phyloP scores from a whole-genome alignment of 257 asterid species.

The Datura wrightii region DNA sequence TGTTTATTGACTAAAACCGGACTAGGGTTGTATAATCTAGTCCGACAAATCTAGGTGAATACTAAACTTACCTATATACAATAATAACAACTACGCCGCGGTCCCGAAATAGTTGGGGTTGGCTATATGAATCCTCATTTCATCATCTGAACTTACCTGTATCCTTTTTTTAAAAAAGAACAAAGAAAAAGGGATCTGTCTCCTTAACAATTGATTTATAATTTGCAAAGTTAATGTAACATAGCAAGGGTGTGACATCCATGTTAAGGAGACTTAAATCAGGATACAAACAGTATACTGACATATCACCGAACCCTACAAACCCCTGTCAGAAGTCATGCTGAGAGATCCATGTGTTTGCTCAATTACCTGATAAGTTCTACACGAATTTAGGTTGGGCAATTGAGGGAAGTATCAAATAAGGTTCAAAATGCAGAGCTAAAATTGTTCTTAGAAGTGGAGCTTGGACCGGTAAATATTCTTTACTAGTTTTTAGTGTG shows the following conservation, averaged over 20 bases:
- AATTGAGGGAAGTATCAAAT: slow-evolving; percentile 82
- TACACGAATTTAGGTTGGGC: slow-evolving; percentile 74
- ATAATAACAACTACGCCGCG: neutral
- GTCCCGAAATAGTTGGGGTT: slow-evolving; percentile 3
- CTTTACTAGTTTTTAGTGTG: slow-evolving; percentile 25
- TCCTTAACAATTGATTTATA: slow-evolving; percentile 23
- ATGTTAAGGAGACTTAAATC: neutral
- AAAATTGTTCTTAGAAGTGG: slow-evolving; percentile 83
- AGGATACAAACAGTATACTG: neutral
- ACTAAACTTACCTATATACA: neutral
- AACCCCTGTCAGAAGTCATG: neutral
- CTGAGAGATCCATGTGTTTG: neutral
- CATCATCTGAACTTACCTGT: neutral
- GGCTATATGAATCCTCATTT: neutral
- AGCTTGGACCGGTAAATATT: slow-evolving; percentile 65
- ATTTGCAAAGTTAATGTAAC: neutral
- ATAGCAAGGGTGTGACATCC: neutral
- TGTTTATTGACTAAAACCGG: neutral
- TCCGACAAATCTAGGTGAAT: slow-evolving; percentile 20
- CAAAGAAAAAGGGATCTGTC: neutral
- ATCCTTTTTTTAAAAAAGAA: neutral
- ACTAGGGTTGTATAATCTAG: neutral
- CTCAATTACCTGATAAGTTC: slow-evolving; percentile 23
- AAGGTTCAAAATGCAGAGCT: slow-evolving; percentile 83
- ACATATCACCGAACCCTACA: neutral